Base-by-base conservation (phyloP, 2,329 filamentous ascomycete species). In the Rhynchosporium graminicola region DNA sequence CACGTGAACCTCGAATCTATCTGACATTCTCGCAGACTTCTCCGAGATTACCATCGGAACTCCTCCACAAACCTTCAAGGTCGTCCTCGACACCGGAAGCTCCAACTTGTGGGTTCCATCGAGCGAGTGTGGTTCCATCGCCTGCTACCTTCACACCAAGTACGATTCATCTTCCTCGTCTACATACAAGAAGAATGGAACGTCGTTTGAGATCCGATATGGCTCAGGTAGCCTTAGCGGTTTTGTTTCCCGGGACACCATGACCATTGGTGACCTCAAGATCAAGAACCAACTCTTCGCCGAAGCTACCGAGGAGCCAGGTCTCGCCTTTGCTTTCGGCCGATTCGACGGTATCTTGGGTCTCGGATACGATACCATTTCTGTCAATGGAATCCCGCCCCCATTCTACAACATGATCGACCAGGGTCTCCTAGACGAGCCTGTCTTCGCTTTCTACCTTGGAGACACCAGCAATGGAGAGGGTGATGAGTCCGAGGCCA, bases 71-170 rank as follows among this genome's bases (percentile, higher is more conserved):
- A 84, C 80, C 71, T 99, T 99, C 87, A 99, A 99, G 86, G 96
- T 99, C 70, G 90, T 99, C 68, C 89, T 99, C 68, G 95, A 99
- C 78, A 99, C 95, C 33, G 95, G 95, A 73, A 97, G 92, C 84
- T 98, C 95, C 77, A 99, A 99, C 83, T 86, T 99, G 67, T 99
- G 96, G 96, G 93, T 99, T 64, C 96, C 96, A 45, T 97, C 93
- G 29, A 82, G 86, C 62, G 83, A 92, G 75, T 99, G 96, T 78
- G 88, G 85, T 75, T 97, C 93, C 75, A 99, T 99, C 75, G 96
- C 95, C 68, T 99, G 95, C 86, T 99, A 94, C 80, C 87, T 99
- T 64, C 95, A 99, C 84, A 87, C 80, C 78, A 99, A 96, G 82
- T 99, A 98, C 81, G 92, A 98, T 79, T 95, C 92, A 63, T 90